Percentiles rank a stretch among this genome's conserved stretches.
phyloP scores from a whole-genome alignment of 371 early-diverging fungal genomes.

The Mucor plumbeus region DNA sequence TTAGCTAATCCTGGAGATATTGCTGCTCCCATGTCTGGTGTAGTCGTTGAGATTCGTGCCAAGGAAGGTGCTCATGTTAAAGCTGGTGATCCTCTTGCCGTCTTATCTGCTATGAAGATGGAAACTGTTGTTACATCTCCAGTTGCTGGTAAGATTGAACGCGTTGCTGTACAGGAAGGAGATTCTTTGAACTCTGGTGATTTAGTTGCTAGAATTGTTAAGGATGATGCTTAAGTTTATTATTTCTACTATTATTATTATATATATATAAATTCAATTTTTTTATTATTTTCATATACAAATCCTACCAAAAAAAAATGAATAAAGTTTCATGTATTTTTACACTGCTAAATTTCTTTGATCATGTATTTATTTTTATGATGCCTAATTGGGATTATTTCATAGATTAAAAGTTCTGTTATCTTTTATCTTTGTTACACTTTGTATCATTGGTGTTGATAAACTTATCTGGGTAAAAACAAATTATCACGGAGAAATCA shows the following conservation, averaged over 20 bases:
- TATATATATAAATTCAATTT: neutral
- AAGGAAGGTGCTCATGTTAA: constrained; percentile 80
- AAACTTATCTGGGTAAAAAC: constrained; percentile 3
- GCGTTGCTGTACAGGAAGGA: constrained; percentile 69
- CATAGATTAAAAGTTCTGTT: neutral
- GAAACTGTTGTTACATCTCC: constrained; percentile 92
- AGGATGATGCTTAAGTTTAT: constrained; percentile 31
- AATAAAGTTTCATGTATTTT: constrained; percentile 2
- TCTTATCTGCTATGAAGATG: constrained; percentile 97
- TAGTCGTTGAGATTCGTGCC: constrained; percentile 87
- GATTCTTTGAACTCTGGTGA: constrained; percentile 85
- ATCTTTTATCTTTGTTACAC: neutral
- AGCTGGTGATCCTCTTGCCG: constrained; percentile 87
- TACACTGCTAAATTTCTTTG: neutral
- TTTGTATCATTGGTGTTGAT: constrained; percentile 1
- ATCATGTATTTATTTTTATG: neutral
- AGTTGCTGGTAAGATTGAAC: constrained; percentile 75
- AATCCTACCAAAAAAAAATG: constrained; percentile 1
- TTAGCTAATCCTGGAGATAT: constrained; percentile 77
- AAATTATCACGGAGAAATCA: neutral
- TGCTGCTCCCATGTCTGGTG: constrained; percentile 93
- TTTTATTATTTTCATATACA: neutral
- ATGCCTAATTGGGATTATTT: neutral
- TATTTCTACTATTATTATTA: neutral
- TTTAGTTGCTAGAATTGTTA: constrained; percentile 70